Evolutionary conservation across 306 rosid genomes (phyloP).

Genomic region (Lathyrus sativus): DNA sequence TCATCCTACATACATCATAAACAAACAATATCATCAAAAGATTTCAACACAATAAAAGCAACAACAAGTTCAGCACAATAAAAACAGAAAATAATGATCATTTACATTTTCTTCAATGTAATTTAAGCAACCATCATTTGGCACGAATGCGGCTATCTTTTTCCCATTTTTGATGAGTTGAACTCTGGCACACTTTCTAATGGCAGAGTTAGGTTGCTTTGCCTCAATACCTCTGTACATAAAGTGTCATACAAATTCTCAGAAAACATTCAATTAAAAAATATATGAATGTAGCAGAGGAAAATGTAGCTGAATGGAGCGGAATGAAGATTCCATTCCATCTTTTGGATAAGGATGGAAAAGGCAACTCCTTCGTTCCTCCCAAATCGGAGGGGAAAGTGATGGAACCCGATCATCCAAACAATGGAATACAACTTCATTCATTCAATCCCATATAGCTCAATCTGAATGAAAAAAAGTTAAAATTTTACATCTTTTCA

Average conservation of each 20-base stretch:
- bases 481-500: slow-evolving; percentile 73
- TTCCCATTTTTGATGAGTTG: slow-evolving; percentile 79
- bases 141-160: slow-evolving; percentile 85
- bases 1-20: slow-evolving; percentile 58
- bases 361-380: too few relatives aligned
- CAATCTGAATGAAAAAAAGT: too few relatives aligned
- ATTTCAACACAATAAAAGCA: not conserved
- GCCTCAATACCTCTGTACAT: slow-evolving; percentile 77
- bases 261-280: not conserved
- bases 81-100: not conserved
- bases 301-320: too few relatives aligned
- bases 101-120: slow-evolving; percentile 77
- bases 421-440: too few relatives aligned
- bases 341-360: too few relatives aligned
- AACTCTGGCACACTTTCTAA: slow-evolving; percentile 81
- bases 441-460: too few relatives aligned
- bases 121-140: slow-evolving; percentile 79
- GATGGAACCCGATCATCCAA: too few relatives aligned
- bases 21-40: slow-evolving; percentile 7
- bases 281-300: too few relatives aligned
- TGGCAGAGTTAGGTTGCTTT: slow-evolving; percentile 88
- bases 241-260: not conserved
- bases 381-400: too few relatives aligned
- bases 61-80: not conserved
- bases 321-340: too few relatives aligned